Conservation (phyloP, 2,329 filamentous ascomycete species). For the Zopfia rhizophila region DNA sequence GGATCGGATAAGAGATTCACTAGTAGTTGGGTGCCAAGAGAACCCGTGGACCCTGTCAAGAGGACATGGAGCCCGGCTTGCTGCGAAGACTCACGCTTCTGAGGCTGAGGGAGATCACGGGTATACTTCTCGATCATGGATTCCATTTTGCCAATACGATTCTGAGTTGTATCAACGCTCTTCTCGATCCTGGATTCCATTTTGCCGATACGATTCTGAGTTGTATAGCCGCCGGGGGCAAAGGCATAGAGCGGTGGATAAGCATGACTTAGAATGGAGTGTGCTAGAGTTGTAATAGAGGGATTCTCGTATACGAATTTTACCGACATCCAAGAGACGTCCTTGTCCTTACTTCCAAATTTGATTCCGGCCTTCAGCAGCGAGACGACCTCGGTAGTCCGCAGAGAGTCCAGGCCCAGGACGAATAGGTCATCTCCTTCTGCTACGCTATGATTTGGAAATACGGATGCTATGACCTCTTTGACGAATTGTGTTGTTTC, state of each 20-base stretch:
- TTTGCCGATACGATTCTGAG: conserved; percentile 23
- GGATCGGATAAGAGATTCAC: conserved; percentile 51
- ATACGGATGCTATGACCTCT: conserved; percentile 20
- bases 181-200: conserved; percentile 42
- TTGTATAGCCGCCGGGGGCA: too few relatives aligned
- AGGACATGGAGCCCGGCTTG: conserved; percentile 27
- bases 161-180: conserved; percentile 10
- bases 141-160: conserved; percentile 34
- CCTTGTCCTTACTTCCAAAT: conserved; percentile 11
- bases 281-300: conserved; percentile 36
- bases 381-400: conserved; percentile 29
- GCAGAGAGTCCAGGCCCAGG: conserved; percentile 40
- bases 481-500: conserved; percentile 23
- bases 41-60: conserved; percentile 59
- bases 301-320: conserved; percentile 46
- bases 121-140: conserved; percentile 44
- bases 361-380: conserved; percentile 31
- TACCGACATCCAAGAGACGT: conserved; percentile 30
- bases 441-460: conserved; percentile 14
- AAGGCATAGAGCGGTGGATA: too few relatives aligned
- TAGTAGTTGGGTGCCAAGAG: conserved; percentile 60
- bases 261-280: conserved; percentile 13
- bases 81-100: neutral
- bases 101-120: conserved; percentile 19
- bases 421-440: conserved; percentile 39